phyloP scores from a whole-genome alignment of 176 grass and related monocot genomes.

The Carex myosuroides region DNA sequence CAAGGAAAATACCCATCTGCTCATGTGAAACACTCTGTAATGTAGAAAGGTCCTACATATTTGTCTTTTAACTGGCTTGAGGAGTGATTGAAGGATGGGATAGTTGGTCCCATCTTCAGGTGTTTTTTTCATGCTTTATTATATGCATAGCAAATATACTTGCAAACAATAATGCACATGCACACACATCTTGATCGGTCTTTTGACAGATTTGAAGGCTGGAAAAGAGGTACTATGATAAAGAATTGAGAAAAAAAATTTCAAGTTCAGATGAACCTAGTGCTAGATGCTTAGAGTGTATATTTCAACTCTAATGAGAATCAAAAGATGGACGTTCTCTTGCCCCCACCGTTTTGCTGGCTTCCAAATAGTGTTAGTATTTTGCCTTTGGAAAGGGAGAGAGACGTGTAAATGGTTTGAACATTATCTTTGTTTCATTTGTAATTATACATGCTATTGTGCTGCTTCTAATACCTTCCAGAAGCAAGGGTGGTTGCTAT shows the following conservation, averaged over 20 bases:
- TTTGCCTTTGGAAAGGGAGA: neutral
- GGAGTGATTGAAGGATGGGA: neutral
- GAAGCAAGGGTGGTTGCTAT: neutral
- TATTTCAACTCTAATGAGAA: neutral
- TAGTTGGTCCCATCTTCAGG: neutral
- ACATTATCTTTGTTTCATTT: neutral
- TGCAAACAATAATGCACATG: neutral
- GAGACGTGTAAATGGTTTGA: constrained; percentile 2
- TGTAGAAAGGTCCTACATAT: neutral
- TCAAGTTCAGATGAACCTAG: neutral
- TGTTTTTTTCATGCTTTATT: neutral
- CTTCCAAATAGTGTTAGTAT: neutral
- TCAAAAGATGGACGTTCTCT: neutral
- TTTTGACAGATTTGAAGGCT: constrained; percentile 1
- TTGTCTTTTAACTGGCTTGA: neutral
- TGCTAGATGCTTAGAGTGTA: constrained; percentile 10
- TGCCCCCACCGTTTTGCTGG: neutral
- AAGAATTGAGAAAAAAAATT: neutral
- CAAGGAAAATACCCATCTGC: neutral
- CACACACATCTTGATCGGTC: neutral
- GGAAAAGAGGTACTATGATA: neutral
- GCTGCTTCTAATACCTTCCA: constrained; percentile 5
- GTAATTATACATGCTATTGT: constrained; percentile 10
- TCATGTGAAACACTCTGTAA: neutral
- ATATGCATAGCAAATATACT: neutral